Base-by-base conservation (phyloP, 805 yeast species). In the Zygosaccharomyces kombuchaensis region DNA sequence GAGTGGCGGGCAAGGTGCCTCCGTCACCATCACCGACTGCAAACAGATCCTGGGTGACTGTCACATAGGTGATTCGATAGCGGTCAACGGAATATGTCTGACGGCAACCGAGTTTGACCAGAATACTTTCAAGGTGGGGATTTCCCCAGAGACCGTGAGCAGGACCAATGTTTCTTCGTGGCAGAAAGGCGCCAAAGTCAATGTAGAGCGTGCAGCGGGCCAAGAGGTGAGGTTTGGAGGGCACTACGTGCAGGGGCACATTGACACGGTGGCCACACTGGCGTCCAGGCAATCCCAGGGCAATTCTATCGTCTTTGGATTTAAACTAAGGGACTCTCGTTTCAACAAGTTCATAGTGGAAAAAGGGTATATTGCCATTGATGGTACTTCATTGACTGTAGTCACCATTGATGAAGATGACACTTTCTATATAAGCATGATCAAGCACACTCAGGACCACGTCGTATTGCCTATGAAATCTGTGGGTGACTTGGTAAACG, bases 231-330 rank as follows among this genome's bases (percentile, higher is more conserved):
- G 99, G 52, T 80, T 90, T 58, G 99, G 99, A 19, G 99, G 99
- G 0, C 99, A 93, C 66, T 79, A 91, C 52, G 99, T 93, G 2
- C 99, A 93, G 59, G 99, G 99, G 5, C 99, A 93, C 69, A 88
- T 93, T 23, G 99, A 93, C 63, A 87, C 96, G 0, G 75, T 83
- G 29, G 96, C 96, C 2, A 65, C 63, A 29, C 83, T 91, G 32
- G 73, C 75, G 1, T 63, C 67, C 0, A 73, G 67, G 22, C 66
- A 53, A 8, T 68, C 76, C 1, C 97, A 90, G 59, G 84, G 67
- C n/a, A 87, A 88, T 63, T 82, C 98, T 1, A 70, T 88, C 27
- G 73, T 82, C 3, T 84, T 81, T 63, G 84, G 87, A 3, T 90
- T 91, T 66, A 66, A 78, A 64, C 73, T 88, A 43, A 72, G 84